These are phyloP conservation scores for Saturnispora serradocipensis DNA, from an alignment of 805 yeast genomes.

Conservation along the genomic window DNA sequence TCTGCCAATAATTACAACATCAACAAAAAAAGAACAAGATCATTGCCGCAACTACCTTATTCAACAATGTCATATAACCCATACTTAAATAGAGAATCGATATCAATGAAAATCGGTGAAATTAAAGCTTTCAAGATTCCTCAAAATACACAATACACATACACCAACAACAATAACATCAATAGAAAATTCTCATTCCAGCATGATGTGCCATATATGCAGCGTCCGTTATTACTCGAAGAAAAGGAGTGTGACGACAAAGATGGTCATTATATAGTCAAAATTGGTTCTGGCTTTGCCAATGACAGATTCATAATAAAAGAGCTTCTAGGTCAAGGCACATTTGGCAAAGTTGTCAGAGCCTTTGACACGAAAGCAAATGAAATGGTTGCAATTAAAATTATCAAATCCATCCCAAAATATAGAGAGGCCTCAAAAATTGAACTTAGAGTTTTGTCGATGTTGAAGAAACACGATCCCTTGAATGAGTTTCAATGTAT, in stretches of 20 bases:
- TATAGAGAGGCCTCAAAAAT: conserved; percentile 93
- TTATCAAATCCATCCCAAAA: conserved; percentile 85
- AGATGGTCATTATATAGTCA: conserved; percentile 67
- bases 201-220: background rate
- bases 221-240: conserved; percentile 10
- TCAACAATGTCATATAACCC: conserved; percentile 35
- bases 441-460: conserved; percentile 74
- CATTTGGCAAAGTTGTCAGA: conserved; percentile 82
- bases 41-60: conserved; percentile 45
- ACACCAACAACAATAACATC: conserved; percentile 18
- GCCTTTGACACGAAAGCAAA: conserved; percentile 61
- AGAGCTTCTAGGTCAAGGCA: conserved; percentile 78
- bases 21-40: conserved; percentile 35
- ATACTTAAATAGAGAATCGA: conserved; percentile 25
- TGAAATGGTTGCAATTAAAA: conserved; percentile 76
- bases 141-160: conserved; percentile 15
- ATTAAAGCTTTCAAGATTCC: conserved; percentile 30
- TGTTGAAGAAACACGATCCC: conserved; percentile 65
- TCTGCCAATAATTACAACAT: background rate
- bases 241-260: conserved; percentile 44
- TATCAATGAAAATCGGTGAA: conserved; percentile 33
- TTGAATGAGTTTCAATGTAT: conserved; percentile 66
- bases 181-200: conserved; percentile 23
- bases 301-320: conserved; percentile 58
- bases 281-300: conserved; percentile 54